Evolutionary conservation across 345 rosid species (phyloP).

Genomic region (Rhodomyrtus tomentosa): DNA sequence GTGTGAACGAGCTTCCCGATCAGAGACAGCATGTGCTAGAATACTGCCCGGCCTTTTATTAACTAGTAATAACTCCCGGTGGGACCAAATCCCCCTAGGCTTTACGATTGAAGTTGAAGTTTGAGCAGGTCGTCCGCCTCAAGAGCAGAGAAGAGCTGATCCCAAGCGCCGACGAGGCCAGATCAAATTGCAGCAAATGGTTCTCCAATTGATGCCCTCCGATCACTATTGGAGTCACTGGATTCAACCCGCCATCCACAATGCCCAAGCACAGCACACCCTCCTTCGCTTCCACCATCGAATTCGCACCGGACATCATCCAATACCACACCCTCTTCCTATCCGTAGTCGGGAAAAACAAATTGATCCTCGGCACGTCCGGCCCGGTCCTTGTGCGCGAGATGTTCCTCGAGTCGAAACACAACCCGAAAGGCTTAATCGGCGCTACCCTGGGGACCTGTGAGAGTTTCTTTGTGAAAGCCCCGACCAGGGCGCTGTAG

Average conservation of each 20-base stretch:
- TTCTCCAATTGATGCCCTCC: conserved; percentile 27
- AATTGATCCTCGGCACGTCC: conserved; percentile 16
- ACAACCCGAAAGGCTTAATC: neutral
- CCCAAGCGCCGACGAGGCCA: conserved; percentile 19
- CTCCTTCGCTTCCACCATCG: conserved; percentile 21
- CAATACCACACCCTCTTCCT: neutral
- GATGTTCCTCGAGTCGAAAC: conserved; percentile 2
- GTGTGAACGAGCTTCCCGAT: neutral
- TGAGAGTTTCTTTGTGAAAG: conserved; percentile 19
- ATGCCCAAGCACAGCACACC: conserved; percentile 17
- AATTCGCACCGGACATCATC: conserved; percentile 23
- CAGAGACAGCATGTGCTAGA: neutral
- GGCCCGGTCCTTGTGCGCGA: neutral
- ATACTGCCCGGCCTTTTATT: too few relatives aligned
- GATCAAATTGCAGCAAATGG: conserved; percentile 21
- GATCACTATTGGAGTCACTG: conserved; percentile 14
- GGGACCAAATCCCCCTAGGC: neutral
- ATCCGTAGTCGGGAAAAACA: conserved; percentile 18
- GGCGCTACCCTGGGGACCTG: conserved; percentile 24
- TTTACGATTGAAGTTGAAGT: conserved; percentile 47
- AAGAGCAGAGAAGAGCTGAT: conserved; percentile 16
- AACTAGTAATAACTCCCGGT: neutral
- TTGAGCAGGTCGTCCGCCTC: conserved; percentile 34
- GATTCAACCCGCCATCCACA: conserved; percentile 18
- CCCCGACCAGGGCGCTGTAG: conserved; percentile 27